Evolutionary conservation across 176 grass and related monocot species (phyloP), one percentile per base, ranked within the genome.

Genomic region (Eleusine indica): DNA sequence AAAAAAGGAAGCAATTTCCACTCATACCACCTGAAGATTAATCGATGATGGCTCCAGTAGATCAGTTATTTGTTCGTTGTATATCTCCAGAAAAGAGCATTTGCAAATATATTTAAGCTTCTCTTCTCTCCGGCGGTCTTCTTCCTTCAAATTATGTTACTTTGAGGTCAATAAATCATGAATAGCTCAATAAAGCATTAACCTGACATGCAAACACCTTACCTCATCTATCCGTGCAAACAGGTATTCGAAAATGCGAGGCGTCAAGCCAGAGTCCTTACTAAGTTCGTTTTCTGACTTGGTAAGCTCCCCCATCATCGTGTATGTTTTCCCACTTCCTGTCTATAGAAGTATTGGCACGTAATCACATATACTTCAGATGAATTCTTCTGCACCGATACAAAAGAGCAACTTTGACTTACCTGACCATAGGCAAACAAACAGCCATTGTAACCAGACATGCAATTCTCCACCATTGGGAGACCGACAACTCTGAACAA

Each of bases 341-440:
- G 95, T 97, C 95, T 97, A 74, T 32, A 68, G 15, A 52, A 87
- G 19, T 8, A 38, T 73, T 69, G 43, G 35, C 25, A 86, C 32
- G 22, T 25, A 61, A 80, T 2, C 15, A 79, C 42, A 68, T 67
- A 65, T 28, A 75, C 19, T 48, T 79, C 78, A 79, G 35, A 28
- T 64, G 1, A 82, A 75, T 80, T 53, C 21, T 75, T 47, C 7
- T 53, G 18, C 37, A 0, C 12, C 11, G 17, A 62, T 15, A 76
- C 28, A 82, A 65, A 51, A 74, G 37, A 60, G 3, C 22, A 84
- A 16, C n/a, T 57, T 61, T 62, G 13, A 67, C 2, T 81, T 86
- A 97, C 95, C 95, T 97, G 95, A 52, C 95, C 95, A 79, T 97
- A 97, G 52, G 95, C 90, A 81, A 97, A 97, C 78, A 97, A 88